phyloP scores from a whole-genome alignment of 1,284 basidiomycete species.

The Ganoderma boninense region DNA sequence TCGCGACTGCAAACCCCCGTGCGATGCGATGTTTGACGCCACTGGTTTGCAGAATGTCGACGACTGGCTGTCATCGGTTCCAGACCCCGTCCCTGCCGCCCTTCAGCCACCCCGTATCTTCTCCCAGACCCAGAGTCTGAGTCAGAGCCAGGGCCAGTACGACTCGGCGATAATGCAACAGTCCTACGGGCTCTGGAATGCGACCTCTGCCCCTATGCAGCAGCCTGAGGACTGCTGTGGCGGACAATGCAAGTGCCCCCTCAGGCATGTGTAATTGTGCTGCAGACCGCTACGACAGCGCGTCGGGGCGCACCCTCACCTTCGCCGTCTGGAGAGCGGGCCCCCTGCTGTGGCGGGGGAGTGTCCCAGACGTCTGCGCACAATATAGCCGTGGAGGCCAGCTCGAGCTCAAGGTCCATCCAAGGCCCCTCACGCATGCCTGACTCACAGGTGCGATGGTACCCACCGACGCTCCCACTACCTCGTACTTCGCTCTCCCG shows the following conservation, averaged over 20 bases:
- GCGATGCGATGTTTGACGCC: slow-evolving; percentile 32
- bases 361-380: slow-evolving; percentile 2
- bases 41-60: slow-evolving; percentile 50
- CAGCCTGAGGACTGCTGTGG: slow-evolving; percentile 39
- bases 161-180: slow-evolving; percentile 32
- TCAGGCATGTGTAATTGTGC: slow-evolving; percentile 47
- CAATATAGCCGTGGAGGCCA: neutral
- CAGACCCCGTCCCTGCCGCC: neutral
- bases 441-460: slow-evolving; percentile 15
- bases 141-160: slow-evolving; percentile 23
- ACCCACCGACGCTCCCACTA: slow-evolving; percentile 21
- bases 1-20: slow-evolving; percentile 35
- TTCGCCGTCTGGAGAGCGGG: slow-evolving; percentile 44
- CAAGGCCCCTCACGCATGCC: neutral
- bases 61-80: slow-evolving; percentile 51
- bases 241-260: slow-evolving; percentile 46
- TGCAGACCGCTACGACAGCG: slow-evolving; percentile 40
- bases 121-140: slow-evolving; percentile 1
- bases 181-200: slow-evolving; percentile 36
- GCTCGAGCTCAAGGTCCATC: neutral
- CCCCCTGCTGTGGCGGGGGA: slow-evolving; percentile 35
- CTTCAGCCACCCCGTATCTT: slow-evolving; percentile 7
- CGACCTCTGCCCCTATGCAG: neutral
- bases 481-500: slow-evolving; percentile 31
- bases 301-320: slow-evolving; percentile 33